Base-by-base conservation (phyloP, 345 rosid genomes). In the Murraya koenigii region DNA sequence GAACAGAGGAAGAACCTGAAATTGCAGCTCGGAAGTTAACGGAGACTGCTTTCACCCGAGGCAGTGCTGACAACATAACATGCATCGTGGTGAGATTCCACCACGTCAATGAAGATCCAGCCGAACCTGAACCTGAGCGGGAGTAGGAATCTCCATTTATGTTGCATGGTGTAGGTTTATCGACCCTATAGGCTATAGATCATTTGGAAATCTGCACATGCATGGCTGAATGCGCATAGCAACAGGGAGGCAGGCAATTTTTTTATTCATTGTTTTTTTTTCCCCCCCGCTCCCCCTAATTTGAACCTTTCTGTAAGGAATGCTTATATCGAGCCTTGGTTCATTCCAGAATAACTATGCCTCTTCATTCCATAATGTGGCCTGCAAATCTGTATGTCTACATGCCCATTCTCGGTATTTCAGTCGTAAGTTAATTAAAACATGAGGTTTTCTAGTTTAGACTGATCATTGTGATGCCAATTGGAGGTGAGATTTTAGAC, bases 31-130 rank as follows among this genome's bases (percentile, higher is more conserved):
- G 89, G 72, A 97, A 94, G 85, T 81, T 97, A 82, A 90, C 93
- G 0, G 98, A 94, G 82, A 88, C 91, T 20, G 97, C 99, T 14
- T 92, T 91, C 32, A 78, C 87, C 4, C 91, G 92, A 19, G 97
- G 98, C 78, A 97, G 99, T 68, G 97, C 95, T 11, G 99, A 94
- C 86, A 97, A 97, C 84, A 94, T 96, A 85, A 94, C 99, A 0
- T 96, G 98, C 84, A 91, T 96, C 44, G 98, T 96, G 77, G 99
- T 94, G 81, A 90, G 80, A 82, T 91, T 97, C 85, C 87, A 75
- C 85, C 97, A 87, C 67, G 79, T 75, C 44, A 80, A 84, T 78
- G 84, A 83, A 22, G 85, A 85, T 72, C 56, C 85, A n/a, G 83
- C 83, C 69, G 56, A 84, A 25, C 76, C 75, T 35, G 41, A 78